Base-by-base conservation (phyloP, 164 flowering plant species). In the Vitis vinifera region DNA sequence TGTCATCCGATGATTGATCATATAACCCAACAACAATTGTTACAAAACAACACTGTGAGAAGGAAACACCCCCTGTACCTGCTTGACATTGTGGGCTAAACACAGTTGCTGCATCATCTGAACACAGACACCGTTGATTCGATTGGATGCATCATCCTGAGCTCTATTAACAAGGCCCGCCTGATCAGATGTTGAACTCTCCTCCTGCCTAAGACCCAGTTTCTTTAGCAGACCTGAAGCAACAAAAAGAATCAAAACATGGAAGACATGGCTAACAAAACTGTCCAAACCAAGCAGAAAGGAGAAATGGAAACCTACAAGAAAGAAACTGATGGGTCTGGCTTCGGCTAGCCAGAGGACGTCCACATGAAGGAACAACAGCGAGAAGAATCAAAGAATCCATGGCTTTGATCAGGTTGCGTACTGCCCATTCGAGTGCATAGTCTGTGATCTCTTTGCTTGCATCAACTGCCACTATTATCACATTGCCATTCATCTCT, bases 401-500 rank as follows among this genome's bases (percentile, higher is more conserved):
- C 60, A 10, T 64, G 29, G 80, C 29, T 30, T 74, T 76, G 71
- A 77, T 67, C 55, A 79, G 75, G 47, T 79, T 81, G 15, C 68
- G 62, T 1, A 81, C 66, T 4, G 80, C 78, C 82, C 84, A 81
- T 75, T 81, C 82, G 1, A 81, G 80, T 1, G 84, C 73, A 57
- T 74, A 66, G 52, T 72, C 84, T 44, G 80, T 79, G 49, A 81
- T 74, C 69, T 81, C 84, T 62, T 72, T 79, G 67, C 75, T 79
- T 29, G 78, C 84, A 69, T 81, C 82, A 31, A 81, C 75, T 51
- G 82, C 80, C 30, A 81, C 80, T 31, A 81, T 9, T n/a, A 76
- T 77, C 69, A 77, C 82, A 17, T 74, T 74, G 27, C 77, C 64
- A 23, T 50, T 69, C 77, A 77, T 73, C 66, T 44, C 27, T 23